Percentiles rank a stretch among this genome's conserved stretches.
Evolutionary conservation across 164 flowering plant species (phyloP).

Genomic region (Annona squamosa): DNA sequence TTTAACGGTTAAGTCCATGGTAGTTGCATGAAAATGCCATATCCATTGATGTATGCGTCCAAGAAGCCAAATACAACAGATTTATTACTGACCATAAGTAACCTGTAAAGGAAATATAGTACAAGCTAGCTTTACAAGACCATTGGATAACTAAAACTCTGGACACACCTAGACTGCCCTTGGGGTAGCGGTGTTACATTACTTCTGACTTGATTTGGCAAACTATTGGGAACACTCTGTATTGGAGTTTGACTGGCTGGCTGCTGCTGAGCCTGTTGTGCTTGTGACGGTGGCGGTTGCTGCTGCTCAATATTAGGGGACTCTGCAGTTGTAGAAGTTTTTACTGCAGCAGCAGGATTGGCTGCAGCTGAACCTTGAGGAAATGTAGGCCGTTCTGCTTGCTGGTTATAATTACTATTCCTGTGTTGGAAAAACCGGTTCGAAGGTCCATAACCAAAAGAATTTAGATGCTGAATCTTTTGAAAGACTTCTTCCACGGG

Average conservation of each 20-base stretch:
- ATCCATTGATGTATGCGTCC: slow-evolving; percentile 8
- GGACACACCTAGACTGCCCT: slow-evolving; percentile 97
- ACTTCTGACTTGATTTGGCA: slow-evolving; percentile 52
- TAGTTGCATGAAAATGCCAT: neutral
- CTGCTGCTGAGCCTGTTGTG: slow-evolving; percentile 44
- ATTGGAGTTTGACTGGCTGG: slow-evolving; percentile 39
- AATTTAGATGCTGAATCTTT: slow-evolving; percentile 78
- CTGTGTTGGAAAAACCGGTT: slow-evolving; percentile 74
- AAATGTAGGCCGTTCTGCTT: slow-evolving; percentile 54
- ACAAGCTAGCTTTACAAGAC: slow-evolving; percentile 34
- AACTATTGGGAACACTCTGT: slow-evolving; percentile 48
- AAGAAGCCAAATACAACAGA: slow-evolving; percentile 32
- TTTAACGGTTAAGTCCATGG: neutral
- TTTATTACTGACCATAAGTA: slow-evolving; percentile 14
- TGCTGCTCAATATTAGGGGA: slow-evolving; percentile 45
- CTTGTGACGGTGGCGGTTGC: slow-evolving; percentile 40
- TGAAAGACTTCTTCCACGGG: slow-evolving; percentile 92
- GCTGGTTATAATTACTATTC: slow-evolving; percentile 43
- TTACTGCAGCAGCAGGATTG: slow-evolving; percentile 43
- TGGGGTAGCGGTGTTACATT: slow-evolving; percentile 62
- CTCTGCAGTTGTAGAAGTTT: slow-evolving; percentile 42
- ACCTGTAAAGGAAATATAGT: slow-evolving; percentile 21
- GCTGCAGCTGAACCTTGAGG: slow-evolving; percentile 37
- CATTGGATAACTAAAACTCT: slow-evolving; percentile 51
- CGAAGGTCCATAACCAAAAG: slow-evolving; percentile 51